A percentile compares a stretch with the other conserved stretches of the same genome.
phyloP scores from a whole-genome alignment of 2,329 filamentous ascomycete genomes.

The Hymenoscyphus scutula region DNA sequence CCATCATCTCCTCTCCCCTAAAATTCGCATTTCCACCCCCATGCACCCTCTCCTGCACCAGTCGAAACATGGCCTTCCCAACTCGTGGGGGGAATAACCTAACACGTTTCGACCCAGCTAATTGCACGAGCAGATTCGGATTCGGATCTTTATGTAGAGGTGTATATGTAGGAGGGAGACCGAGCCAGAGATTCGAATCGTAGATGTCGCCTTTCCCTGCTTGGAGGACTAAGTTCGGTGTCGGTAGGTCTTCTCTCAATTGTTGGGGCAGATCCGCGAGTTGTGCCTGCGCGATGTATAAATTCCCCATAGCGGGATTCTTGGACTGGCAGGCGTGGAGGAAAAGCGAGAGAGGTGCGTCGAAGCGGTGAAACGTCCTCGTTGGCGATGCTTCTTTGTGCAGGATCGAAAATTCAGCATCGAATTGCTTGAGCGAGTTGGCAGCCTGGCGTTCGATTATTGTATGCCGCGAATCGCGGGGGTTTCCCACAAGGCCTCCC shows the following conservation, averaged over 20 bases:
- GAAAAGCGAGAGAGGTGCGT: slow-evolving; percentile 40
- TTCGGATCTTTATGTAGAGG: slow-evolving; percentile 92
- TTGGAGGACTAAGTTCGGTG: slow-evolving; percentile 59
- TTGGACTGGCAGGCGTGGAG: slow-evolving; percentile 18
- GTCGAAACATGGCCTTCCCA: slow-evolving; percentile 63
- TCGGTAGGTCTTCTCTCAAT: slow-evolving; percentile 65
- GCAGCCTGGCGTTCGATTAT: too few species aligned
- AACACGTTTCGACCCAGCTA: slow-evolving; percentile 70
- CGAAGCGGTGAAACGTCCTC: slow-evolving; percentile 45
- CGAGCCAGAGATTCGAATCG: slow-evolving; percentile 82
- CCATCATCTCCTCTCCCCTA: slow-evolving; percentile 88
- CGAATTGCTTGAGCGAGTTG: slow-evolving; percentile 3
- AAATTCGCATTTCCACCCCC: slow-evolving; percentile 45
- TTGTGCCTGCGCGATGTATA: slow-evolving; percentile 85
- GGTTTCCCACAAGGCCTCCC: too few species aligned
- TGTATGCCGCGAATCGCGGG: too few species aligned
- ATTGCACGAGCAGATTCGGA: slow-evolving; percentile 85
- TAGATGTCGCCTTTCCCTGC: slow-evolving; percentile 83
- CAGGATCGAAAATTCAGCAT: background rate
- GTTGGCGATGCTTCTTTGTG: slow-evolving; percentile 9
- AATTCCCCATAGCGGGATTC: slow-evolving; percentile 29
- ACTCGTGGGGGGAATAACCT: slow-evolving; percentile 64
- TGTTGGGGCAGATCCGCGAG: slow-evolving; percentile 63
- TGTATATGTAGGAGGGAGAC: slow-evolving; percentile 81
- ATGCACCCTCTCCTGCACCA: slow-evolving; percentile 41